Evolutionary conservation across 2,329 filamentous ascomycete genomes (phyloP), one percentile per base, ranked within the genome.

Genomic region (Cordyceps fumosorosea): DNA sequence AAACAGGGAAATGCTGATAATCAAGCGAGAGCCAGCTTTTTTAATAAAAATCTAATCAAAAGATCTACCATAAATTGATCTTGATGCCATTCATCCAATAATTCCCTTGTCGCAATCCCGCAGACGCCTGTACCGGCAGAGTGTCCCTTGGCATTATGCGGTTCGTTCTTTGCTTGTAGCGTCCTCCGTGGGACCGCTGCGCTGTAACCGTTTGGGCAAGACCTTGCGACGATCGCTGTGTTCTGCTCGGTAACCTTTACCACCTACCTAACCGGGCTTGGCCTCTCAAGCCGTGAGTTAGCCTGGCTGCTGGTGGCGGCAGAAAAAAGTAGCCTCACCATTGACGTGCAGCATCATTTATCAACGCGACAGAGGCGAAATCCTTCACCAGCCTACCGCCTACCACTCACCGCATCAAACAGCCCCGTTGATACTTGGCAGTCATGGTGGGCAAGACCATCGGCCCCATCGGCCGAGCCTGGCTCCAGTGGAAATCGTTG

Each of bases 401-500:
- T 40, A n/a, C 29, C 37, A 12, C 26, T n/a, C 32, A 50, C 11
- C 45, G 29, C 45, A 48, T 37, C 60, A 56, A 16, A n/a, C 32
- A 5, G n/a, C 20, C 16, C 32, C 34, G 10, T 40, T 16, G 26
- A 54, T 5, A 40, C 29, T 29, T 29, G 29, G 29, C 8, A 29
- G 29, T 63, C 67, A 78, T 78, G 74, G 70, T 72, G 53, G 62
- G 68, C 54, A 76, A 74, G 62, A 72, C 69, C 58, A 71, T 79
- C 60, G 76, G 75, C 3, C 68, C 69, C 56, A 44, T 76, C 51
- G 64, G 69, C 45, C 76, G 74, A 64, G 74, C 76, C 63, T 88
- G 85, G 85, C 81, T 80, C 68, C 79, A 76, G 67, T 88, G 85
- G 85, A 88, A 88, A 71, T 73, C 81, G 29, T 75, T 88, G 56